A percentile compares a stretch with the other conserved stretches of the same genome.
Evolutionary conservation across 1,139 yeast species (phyloP).

Genomic region (Candida buenavistaensis): DNA sequence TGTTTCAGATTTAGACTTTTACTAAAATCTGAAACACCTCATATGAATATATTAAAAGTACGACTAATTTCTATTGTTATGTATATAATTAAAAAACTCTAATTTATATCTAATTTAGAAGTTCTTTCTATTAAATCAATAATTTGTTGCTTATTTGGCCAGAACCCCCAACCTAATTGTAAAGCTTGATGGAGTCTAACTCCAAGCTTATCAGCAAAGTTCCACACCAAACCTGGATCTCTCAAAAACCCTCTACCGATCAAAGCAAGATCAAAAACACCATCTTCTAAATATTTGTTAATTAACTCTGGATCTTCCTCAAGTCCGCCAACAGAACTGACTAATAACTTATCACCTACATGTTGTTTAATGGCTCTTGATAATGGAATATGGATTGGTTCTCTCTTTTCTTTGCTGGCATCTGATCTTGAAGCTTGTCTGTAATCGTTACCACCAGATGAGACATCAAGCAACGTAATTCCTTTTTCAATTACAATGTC

Average conservation of each 20-base stretch:
- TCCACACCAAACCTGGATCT: slow-evolving; percentile 49
- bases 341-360: slow-evolving; percentile 40
- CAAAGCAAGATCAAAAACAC: slow-evolving; percentile 45
- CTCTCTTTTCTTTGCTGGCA: slow-evolving; percentile 12
- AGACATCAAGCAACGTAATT: slow-evolving; percentile 52
- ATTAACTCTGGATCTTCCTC: slow-evolving; percentile 29
- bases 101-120: slow-evolving; percentile 9
- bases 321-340: slow-evolving; percentile 51
- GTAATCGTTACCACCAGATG: slow-evolving; percentile 53
- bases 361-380: slow-evolving; percentile 45
- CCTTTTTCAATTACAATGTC: slow-evolving; percentile 43
- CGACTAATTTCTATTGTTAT: too few relatives aligned
- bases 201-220: slow-evolving; percentile 50
- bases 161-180: slow-evolving; percentile 31
- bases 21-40: slow-evolving; percentile 1
- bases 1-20: slow-evolving; percentile 4
- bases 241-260: slow-evolving; percentile 47
- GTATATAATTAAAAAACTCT: background rate
- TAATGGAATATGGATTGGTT: slow-evolving; percentile 32
- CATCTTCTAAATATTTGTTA: slow-evolving; percentile 39
- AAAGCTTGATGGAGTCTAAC: slow-evolving; percentile 39
- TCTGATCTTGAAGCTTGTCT: slow-evolving; percentile 28
- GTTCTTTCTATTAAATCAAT: slow-evolving; percentile 16
- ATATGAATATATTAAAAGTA: background rate
- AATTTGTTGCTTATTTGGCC: slow-evolving; percentile 18